Conservation (phyloP, 1,139 yeast genomes). For the Magnusiomyces magnusii region DNA sequence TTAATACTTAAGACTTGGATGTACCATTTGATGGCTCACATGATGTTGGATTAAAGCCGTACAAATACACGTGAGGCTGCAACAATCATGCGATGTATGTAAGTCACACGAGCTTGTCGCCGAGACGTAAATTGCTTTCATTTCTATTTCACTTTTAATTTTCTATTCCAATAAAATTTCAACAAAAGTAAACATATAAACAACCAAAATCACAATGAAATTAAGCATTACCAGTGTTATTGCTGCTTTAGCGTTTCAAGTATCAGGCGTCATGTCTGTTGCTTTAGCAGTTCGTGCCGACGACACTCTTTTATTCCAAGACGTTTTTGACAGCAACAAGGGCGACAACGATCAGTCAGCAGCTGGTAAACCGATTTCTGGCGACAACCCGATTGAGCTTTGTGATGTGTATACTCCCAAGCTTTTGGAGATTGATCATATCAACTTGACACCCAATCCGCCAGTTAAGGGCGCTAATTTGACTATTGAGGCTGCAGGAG, state of each 20-base stretch:
- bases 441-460: slow-evolving; percentile 73
- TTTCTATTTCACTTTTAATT: no score
- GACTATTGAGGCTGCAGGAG: slow-evolving; percentile 70
- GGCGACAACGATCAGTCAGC: slow-evolving; percentile 10
- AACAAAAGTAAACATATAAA: no score
- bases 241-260: background rate
- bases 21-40: no score
- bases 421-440: slow-evolving; percentile 50
- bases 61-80: no score
- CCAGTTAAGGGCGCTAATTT: slow-evolving; percentile 75
- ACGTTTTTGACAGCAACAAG: slow-evolving; percentile 12
- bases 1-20: no score
- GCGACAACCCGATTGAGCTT: slow-evolving; percentile 72
- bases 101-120: background rate
- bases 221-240: background rate
- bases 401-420: slow-evolving; percentile 66
- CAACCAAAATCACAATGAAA: background rate
- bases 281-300: background rate
- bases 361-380: slow-evolving; percentile 49
- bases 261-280: background rate
- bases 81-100: background rate
- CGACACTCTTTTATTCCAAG: slow-evolving; percentile 4
- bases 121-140: no score
- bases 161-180: no score
- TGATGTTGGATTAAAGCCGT: no score